Evolutionary conservation across 768 basidiomycete genomes (phyloP).

Genomic region (Hirschioporus abietinus): DNA sequence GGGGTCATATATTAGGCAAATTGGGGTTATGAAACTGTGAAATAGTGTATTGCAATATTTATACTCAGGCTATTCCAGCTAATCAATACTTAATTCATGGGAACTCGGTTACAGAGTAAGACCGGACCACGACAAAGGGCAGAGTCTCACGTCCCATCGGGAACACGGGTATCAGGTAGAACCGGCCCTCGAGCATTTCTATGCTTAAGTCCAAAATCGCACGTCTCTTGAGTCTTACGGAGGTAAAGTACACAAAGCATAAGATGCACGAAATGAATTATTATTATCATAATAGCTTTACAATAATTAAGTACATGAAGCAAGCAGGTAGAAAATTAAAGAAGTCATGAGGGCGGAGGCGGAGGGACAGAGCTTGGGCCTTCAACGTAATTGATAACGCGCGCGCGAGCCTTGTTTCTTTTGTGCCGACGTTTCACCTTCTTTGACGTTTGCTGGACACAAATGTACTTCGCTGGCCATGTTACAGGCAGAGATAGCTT

Average conservation of each 20-base stretch:
- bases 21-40: neutral
- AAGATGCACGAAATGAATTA: neutral
- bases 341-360: neutral
- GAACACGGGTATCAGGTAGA: too few species aligned
- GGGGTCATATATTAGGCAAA: neutral
- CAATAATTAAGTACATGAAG: neutral
- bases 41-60: neutral
- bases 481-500: neutral
- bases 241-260: neutral
- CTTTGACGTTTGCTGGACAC: neutral
- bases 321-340: neutral
- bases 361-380: neutral
- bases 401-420: neutral
- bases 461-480: neutral
- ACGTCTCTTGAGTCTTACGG: neutral
- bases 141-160: too few species aligned
- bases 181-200: too few species aligned
- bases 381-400: neutral
- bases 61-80: neutral
- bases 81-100: neutral
- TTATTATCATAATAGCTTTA: neutral
- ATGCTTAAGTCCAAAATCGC: neutral
- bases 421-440: neutral
- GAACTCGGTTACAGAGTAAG: too few species aligned
- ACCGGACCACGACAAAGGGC: too few species aligned